Evolutionary conservation across 2,329 filamentous ascomycete species (phyloP), one percentile per base, ranked within the genome.

Genomic region (Meredithiella fracta): DNA sequence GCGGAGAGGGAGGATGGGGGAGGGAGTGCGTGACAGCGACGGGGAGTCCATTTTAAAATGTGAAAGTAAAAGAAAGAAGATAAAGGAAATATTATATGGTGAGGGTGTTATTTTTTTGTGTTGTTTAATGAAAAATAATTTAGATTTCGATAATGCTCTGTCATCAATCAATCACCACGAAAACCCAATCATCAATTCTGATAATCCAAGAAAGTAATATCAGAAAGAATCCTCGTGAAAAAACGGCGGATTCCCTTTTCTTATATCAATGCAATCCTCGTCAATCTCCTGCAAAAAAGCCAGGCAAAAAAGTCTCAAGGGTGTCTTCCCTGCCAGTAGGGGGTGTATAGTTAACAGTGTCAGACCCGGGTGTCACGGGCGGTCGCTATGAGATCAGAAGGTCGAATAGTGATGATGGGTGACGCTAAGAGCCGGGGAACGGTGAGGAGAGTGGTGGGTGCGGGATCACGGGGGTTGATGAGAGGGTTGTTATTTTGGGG

Each of bases 1-100:
- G 57, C 51, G 40, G 31, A 50, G 47, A 42, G 47, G 53, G 52
- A 55, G 20, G 47, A 55, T 26, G 38, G 53, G 26, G 23, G 37
- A 42, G 40, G 26, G 51, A 5, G 55, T 53, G 34, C 55, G 53
- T 50, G 31, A 37, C 42, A n/a, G 20, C 40, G 25, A 47, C 31
- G 57, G 53, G 38, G 52, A 31, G 29, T 53, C 49, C 49, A 54
- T 42, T 50, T 44, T 55, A 22, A 22, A 42, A 15, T 20, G 20
- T 11, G n/a, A 26, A 25, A 25, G 8, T 9, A 22, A 29, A 42
- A 17, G 15, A 22, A 17, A 15, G 23, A 54, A 25, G 3, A 53
- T 4, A 25, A 53, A 25, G 11, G n/a, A 23, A 25, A 47, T 42
- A 47, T 26, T 20, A 44, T n/a, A 53, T 37, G 51, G 15, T 23